Percentiles rank a stretch among this genome's conserved stretches.
These are phyloP conservation scores for Neonectria hederae DNA, from an alignment of 2,329 filamentous ascomycete genomes.

Conservation along the genomic window DNA sequence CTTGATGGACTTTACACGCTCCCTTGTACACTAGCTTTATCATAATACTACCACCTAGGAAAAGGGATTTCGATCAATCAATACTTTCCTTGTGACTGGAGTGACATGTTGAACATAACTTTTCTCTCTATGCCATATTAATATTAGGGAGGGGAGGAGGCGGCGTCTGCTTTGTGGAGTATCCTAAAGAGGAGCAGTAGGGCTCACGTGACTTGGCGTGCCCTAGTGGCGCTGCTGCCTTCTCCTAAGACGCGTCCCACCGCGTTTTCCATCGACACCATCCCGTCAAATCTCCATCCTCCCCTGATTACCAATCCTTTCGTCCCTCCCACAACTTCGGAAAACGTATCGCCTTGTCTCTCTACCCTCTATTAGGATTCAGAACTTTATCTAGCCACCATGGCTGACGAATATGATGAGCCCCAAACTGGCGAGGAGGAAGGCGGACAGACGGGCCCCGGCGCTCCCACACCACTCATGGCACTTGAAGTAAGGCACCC, in stretches of 20 bases:
- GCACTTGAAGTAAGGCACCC: slow-evolving; percentile 78
- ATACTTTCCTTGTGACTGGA: neutral
- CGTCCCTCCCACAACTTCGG: neutral
- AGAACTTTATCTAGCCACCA: slow-evolving; percentile 36
- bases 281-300: slow-evolving; percentile 28
- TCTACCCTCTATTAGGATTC: neutral
- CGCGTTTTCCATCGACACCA: slow-evolving; percentile 43
- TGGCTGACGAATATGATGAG: slow-evolving; percentile 71
- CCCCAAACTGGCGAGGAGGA: slow-evolving; percentile 77
- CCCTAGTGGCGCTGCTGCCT: slow-evolving; percentile 39
- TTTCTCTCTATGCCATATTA: neutral
- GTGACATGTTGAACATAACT: neutral
- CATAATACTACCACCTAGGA: slow-evolving; percentile 21
- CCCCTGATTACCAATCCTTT: slow-evolving; percentile 26
- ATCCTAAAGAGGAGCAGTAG: neutral
- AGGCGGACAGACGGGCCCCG: slow-evolving; percentile 78
- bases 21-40: slow-evolving; percentile 33
- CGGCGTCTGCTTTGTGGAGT: no score
- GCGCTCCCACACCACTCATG: slow-evolving; percentile 89
- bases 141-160: no score
- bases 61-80: slow-evolving; percentile 1
- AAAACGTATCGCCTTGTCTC: neutral
- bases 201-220: slow-evolving; percentile 53
- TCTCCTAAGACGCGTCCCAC: slow-evolving; percentile 46
- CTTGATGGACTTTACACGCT: slow-evolving; percentile 27